These are phyloP conservation scores for Fusarium robinianum DNA, from an alignment of 2,329 filamentous ascomycete genomes.

Conservation along the genomic window DNA sequence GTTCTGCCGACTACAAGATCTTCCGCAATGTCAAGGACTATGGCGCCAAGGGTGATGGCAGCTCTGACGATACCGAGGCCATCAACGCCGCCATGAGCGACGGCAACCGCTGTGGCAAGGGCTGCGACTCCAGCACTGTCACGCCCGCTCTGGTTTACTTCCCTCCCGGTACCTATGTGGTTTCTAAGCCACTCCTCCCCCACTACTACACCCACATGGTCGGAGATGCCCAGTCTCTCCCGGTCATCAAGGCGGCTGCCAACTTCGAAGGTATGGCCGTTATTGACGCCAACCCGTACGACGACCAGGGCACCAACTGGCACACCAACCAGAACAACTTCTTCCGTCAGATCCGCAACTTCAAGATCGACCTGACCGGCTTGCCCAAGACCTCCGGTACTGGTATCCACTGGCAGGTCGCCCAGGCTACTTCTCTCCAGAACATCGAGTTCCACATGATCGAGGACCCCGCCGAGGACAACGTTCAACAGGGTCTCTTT, in stretches of 20 bases:
- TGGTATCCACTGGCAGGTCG: conserved; percentile 84
- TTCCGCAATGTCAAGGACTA: conserved; percentile 79
- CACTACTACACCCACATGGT: conserved; percentile 95
- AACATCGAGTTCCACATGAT: conserved; percentile 83
- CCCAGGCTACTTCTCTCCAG: conserved; percentile 79
- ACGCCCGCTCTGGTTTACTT: conserved; percentile 90
- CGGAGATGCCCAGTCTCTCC: conserved; percentile 74
- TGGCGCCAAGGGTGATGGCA: conserved; percentile 69
- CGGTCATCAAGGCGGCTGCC: conserved; percentile 74
- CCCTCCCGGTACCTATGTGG: conserved; percentile 81
- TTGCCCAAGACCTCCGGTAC: conserved; percentile 65
- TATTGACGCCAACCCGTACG: conserved; percentile 87
- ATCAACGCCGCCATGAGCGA: conserved; percentile 83
- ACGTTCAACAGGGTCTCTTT: conserved; percentile 77
- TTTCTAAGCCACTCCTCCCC: conserved; percentile 78
- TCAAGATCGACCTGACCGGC: conserved; percentile 74
- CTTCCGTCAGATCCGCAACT: conserved; percentile 81
- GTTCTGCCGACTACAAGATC: conserved; percentile 64
- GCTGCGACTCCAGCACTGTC: conserved; percentile 83
- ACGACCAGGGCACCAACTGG: conserved; percentile 69
- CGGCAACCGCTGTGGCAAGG: conserved; percentile 77
- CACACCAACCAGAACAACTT: conserved; percentile 85
- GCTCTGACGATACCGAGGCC: conserved; percentile 81
- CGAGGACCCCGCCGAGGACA: conserved; percentile 64
- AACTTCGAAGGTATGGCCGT: conserved; percentile 84